Conservation (phyloP, 2,329 filamentous ascomycete genomes). For the Aspergillus caelatus region DNA sequence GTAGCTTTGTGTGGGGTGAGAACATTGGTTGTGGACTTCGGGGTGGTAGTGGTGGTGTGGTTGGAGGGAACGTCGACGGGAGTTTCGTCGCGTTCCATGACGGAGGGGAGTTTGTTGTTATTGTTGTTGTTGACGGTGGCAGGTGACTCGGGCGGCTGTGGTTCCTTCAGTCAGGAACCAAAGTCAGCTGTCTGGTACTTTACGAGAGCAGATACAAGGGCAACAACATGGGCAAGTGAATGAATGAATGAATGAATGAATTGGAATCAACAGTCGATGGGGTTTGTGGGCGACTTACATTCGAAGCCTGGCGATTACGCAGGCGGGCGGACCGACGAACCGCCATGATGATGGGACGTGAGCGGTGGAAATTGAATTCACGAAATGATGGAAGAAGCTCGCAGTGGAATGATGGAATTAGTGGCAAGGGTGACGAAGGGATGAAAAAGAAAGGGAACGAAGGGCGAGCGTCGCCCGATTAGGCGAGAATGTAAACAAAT, state of each 20-base stretch:
- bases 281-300: conserved; percentile 29
- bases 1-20: conserved; percentile 29
- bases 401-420: not conserved
- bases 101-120: conserved; percentile 42
- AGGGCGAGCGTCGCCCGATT: conserved; percentile 24
- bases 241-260: conserved; percentile 10
- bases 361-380: not conserved
- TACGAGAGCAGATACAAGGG: not conserved
- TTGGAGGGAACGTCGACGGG: conserved; percentile 33
- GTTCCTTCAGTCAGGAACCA: conserved; percentile 22
- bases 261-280: not conserved
- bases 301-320: conserved; percentile 35
- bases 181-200: conserved; percentile 8
- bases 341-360: conserved; percentile 31
- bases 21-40: conserved; percentile 10
- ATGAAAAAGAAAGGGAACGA: conserved; percentile 4
- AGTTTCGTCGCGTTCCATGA: conserved; percentile 52
- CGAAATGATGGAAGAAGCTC: not conserved
- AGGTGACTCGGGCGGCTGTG: conserved; percentile 23
- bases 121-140: conserved; percentile 14
- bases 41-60: conserved; percentile 5
- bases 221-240: conserved; percentile 11
- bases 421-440: conserved; percentile 5
- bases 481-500: conserved; percentile 20
- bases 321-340: conserved; percentile 46